Percentiles rank a stretch among this genome's conserved stretches.
Conservation (phyloP, 2,329 filamentous ascomycete species). For the Elsinoe arachidis region DNA sequence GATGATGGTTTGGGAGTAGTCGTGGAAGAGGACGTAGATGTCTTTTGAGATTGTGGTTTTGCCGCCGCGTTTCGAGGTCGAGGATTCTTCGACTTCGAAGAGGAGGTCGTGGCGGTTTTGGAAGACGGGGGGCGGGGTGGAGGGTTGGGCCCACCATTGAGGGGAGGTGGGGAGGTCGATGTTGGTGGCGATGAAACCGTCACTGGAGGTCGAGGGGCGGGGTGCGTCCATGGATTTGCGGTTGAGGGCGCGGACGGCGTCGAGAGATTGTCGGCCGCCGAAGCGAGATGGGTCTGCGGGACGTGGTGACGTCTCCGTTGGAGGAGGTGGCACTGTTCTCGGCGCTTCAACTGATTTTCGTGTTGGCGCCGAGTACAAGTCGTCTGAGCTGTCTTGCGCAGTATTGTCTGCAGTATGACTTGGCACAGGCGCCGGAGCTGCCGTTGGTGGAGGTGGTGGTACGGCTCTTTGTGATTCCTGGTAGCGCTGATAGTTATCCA, state of each 20-base stretch:
- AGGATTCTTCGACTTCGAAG: slow-evolving; percentile 72
- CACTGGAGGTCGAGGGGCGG: slow-evolving; percentile 52
- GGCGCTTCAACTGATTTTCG: slow-evolving; percentile 27
- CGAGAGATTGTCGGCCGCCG: slow-evolving; percentile 42
- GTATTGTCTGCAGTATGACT: slow-evolving; percentile 29
- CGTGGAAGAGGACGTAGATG: slow-evolving; percentile 80
- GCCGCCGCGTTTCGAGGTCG: slow-evolving; percentile 58
- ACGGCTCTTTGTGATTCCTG: slow-evolving; percentile 14
- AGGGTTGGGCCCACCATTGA: slow-evolving; percentile 81
- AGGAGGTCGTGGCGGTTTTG: slow-evolving; percentile 77
- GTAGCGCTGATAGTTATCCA: slow-evolving; percentile 12
- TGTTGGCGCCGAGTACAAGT: slow-evolving; percentile 38
- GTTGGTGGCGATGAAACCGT: slow-evolving; percentile 79
- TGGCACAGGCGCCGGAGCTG: slow-evolving; percentile 26
- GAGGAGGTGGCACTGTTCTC: slow-evolving; percentile 22
- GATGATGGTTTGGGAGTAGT: slow-evolving; percentile 92
- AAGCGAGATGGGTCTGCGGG: not conserved
- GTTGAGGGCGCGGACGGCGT: slow-evolving; percentile 48
- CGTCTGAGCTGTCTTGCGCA: slow-evolving; percentile 32
- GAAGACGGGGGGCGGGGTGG: slow-evolving; percentile 69
- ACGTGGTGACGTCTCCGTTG: slow-evolving; percentile 17
- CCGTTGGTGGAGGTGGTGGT: slow-evolving; percentile 25
- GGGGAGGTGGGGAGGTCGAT: slow-evolving; percentile 66
- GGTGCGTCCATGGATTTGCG: slow-evolving; percentile 65
- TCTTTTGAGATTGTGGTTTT: slow-evolving; percentile 67